These are phyloP conservation scores for Rossbeevera mucosa DNA, from an alignment of 768 basidiomycete species.

Conservation along the genomic window DNA sequence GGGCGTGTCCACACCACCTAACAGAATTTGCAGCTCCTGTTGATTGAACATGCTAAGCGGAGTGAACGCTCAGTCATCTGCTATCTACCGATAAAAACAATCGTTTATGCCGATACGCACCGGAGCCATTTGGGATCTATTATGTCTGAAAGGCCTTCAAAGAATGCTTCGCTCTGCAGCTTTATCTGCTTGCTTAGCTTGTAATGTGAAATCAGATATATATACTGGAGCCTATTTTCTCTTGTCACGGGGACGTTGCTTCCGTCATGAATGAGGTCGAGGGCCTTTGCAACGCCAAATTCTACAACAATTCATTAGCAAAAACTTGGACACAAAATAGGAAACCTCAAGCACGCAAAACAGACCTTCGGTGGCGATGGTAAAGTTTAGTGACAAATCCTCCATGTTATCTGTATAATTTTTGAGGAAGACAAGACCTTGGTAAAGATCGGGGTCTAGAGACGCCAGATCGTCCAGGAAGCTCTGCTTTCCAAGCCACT, in stretches of 20 bases:
- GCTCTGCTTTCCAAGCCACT: conserved; percentile 92
- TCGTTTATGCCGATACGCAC: conserved; percentile 29
- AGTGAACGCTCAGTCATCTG: conserved; percentile 8
- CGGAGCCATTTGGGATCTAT: conserved; percentile 87
- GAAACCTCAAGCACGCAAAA: background rate
- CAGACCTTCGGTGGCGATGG: conserved; percentile 79
- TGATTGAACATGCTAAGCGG: conserved; percentile 88
- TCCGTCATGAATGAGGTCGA: conserved; percentile 80
- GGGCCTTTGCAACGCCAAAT: conserved; percentile 69
- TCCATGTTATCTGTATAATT: conserved; percentile 84
- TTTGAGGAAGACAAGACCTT: conserved; percentile 88
- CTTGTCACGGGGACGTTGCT: conserved; percentile 79
- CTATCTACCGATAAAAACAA: background rate
- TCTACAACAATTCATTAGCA: conserved; percentile 42
- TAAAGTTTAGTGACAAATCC: conserved; percentile 87
- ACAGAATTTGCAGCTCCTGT: conserved; percentile 85
- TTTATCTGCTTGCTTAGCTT: conserved; percentile 87
- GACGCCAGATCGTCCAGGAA: conserved; percentile 92
- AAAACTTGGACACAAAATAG: background rate
- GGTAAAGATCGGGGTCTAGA: conserved; percentile 88
- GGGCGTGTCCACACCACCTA: conserved; percentile 83
- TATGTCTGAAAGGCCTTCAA: conserved; percentile 88
- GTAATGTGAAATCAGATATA: conserved; percentile 84
- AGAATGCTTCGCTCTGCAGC: conserved; percentile 79
- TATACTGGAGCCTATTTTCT: conserved; percentile 87